Base-by-base conservation (phyloP, 805 yeast species). In the Ogataea corticis region DNA sequence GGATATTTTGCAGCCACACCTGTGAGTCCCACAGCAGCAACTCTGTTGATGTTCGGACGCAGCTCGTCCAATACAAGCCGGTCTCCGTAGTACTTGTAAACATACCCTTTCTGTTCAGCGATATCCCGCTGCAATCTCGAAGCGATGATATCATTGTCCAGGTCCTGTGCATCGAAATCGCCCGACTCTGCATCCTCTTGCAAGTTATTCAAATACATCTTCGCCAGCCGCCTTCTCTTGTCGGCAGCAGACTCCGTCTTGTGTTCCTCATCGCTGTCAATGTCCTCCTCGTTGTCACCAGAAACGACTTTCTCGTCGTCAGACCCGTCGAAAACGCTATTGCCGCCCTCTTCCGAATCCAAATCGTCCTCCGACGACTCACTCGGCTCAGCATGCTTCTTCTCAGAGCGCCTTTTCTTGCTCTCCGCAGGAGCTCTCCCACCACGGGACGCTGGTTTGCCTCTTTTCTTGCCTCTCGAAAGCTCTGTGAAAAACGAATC, bases 171-270 rank as follows among this genome's bases (percentile, higher is more conserved):
- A 70, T 90, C 96, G 57, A 88, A 91, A 41, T 76, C 81, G 44
- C 71, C 77, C 9, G 64, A 58, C 13, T 58, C 58, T 15, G 74
- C 76, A 50, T 85, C 88, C 3, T 71, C 68, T 62, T 86, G 81
- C 58, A 94, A 69, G 59, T 85, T 86, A 37, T 85, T 90, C 51
- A 94, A 71, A 65, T 94, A 94, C 66, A 91, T 94, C 66, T 90
- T 90, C 14, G 98, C 98, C 48, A 94, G 74, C 60, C 98, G 75
- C 68, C 99, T 80, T 67, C 99, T 80, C 67, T 88, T 90, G 60
- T 94, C 99, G 0, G 96, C 95, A 7, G 91, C 95, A 38, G 80
- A 79, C 66, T 92, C 98, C 14, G 73, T 75, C 13, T 71, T 80
- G 52, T 82, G 80, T 55, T 85, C 95, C 54, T 83, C 94, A 27